Base-by-base conservation (phyloP, 371 early-diverging fungal genomes). In the Syncephalastrum contaminatum region DNA sequence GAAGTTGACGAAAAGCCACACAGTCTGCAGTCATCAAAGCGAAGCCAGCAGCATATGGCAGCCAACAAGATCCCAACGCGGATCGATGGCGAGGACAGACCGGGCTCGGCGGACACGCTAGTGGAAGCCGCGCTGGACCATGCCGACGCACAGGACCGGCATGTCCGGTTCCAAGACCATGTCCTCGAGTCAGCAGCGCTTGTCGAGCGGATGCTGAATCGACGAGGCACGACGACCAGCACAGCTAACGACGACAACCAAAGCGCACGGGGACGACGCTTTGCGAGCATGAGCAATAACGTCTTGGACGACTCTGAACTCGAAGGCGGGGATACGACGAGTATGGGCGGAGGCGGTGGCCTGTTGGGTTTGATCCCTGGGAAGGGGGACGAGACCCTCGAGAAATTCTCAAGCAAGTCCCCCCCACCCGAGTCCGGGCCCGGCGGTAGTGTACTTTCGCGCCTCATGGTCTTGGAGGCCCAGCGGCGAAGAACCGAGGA, bases 51-150 rank as follows among this genome's bases (percentile, higher is more conserved):
- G 51, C n/a, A 51, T 51, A 18, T 40, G 20, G 51, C 36, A 30
- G 36, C 36, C 36, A 30, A 30, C 36, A 30, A 30, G 10, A 30
- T 51, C 36, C 51, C 51, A 14, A 20, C 20, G 51, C 27, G 36
- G 49, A 21, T 5, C 21, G 41, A 24, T 22, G 43, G 18, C 40
- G 24, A 53, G 25, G 43, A 22, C 53, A 43, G 43, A 19, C 18
- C 24, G 4, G 61, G 50, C 41, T 62, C 65, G 13, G 63, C 69
- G 2, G 59, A 68, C 40, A 64, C 75, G 2, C 58, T 78, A 0
- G 66, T 78, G 12, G 75, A 72, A 43, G 78, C 78, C 13, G 78
- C 72, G 6, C 50, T 78, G 45, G 78, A 74, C 48, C 68, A 78
- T 48, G 60, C 44, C 2, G 73, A 74, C 43, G 71, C 71, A 0